Conservation (phyloP, 1,284 basidiomycete genomes). For the Phellopilus nigrolimitatus region DNA sequence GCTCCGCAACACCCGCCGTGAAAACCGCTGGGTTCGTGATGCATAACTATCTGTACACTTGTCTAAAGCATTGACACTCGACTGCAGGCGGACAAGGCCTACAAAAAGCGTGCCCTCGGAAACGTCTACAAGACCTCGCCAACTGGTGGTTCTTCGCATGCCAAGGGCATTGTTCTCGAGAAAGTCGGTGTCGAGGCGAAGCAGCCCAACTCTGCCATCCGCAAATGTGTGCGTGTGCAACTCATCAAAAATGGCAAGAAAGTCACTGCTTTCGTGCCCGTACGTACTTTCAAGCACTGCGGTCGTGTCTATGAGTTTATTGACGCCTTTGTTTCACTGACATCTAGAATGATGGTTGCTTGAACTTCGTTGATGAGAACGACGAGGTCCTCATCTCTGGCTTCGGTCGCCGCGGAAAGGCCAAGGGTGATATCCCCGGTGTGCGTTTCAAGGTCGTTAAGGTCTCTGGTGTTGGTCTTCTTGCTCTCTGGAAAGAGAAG, state of each 20-base stretch:
- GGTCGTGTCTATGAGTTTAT: neutral
- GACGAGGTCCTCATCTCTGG: constrained; percentile 99
- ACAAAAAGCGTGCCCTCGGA: constrained; percentile 99
- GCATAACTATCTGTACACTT: constrained; percentile 11
- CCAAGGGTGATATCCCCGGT: constrained; percentile 95
- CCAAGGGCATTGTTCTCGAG: constrained; percentile 99
- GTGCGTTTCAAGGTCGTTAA: constrained; percentile 99
- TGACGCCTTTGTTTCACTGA: constrained; percentile 26
- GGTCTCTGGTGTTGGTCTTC: constrained; percentile 97
- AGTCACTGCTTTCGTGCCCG: constrained; percentile 84
- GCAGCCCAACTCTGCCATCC: constrained; percentile 99
- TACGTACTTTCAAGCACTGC: constrained; percentile 22
- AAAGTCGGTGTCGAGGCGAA: constrained; percentile 95
- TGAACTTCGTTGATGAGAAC: constrained; percentile 99
- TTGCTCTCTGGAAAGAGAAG: constrained; percentile 98
- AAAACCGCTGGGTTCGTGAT: constrained; percentile 92
- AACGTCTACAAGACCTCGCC: constrained; percentile 99
- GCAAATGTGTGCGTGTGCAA: constrained; percentile 99
- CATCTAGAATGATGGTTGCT: constrained; percentile 92
- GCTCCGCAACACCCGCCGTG: constrained; percentile 90
- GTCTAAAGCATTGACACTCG: constrained; percentile 4
- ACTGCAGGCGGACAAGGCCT: constrained; percentile 90
- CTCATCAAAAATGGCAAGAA: constrained; percentile 99
- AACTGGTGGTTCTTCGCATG: constrained; percentile 98
- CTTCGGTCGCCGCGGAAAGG: constrained; percentile 99